Evolutionary conservation across 371 early-diverging fungal genomes (phyloP).

Genomic region (Mucor irregularis): DNA sequence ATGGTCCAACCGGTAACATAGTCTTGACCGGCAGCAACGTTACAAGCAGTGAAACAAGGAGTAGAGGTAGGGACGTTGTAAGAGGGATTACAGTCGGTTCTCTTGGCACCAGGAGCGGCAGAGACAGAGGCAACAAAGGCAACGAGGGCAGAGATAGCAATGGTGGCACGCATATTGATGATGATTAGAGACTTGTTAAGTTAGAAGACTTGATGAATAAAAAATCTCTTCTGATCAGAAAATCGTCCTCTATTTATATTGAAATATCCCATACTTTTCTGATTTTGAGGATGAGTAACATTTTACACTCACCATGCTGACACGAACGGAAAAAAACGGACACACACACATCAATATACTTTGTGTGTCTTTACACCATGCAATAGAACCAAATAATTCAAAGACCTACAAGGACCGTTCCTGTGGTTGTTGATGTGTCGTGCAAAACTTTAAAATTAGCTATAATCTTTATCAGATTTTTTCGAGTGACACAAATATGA

Average conservation of each 20-base stretch:
- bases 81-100: conserved; percentile 32
- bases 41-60: conserved; percentile 30
- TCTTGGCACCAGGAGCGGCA: conserved; percentile 17
- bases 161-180: conserved; percentile 7
- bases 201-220: too few species aligned
- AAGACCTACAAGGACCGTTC: too few species aligned
- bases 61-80: conserved; percentile 27
- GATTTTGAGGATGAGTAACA: too few species aligned
- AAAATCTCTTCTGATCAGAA: too few species aligned
- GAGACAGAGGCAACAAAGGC: conserved; percentile 10
- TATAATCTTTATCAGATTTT: neutral
- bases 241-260: neutral
- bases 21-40: conserved; percentile 21
- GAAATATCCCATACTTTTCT: too few species aligned
- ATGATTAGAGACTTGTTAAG: too few species aligned
- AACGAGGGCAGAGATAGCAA: conserved; percentile 11
- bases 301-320: neutral
- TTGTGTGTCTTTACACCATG: too few species aligned
- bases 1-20: conserved; percentile 20
- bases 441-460: too few species aligned
- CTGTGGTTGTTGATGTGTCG: too few species aligned
- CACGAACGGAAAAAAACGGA: neutral
- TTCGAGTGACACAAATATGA: neutral
- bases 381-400: too few species aligned
- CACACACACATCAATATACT: too few species aligned